These are phyloP conservation scores for Peronosclerospora sorghi DNA, from an alignment of 352 stramenopile species.

Conservation along the genomic window DNA sequence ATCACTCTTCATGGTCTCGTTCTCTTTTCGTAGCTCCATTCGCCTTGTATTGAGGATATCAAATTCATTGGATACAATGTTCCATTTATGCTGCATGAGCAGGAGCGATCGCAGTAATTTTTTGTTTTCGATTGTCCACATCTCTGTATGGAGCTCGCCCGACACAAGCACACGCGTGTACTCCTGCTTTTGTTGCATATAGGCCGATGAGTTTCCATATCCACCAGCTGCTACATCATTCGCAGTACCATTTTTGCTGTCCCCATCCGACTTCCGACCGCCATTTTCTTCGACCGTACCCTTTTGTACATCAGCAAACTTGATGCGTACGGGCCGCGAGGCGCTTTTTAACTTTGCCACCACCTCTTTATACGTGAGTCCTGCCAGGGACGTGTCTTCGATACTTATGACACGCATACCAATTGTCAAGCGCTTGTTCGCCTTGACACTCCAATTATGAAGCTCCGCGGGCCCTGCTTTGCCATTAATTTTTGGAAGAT, in stretches of 20 bases:
- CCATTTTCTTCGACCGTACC: constrained; percentile 61
- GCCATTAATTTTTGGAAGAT: constrained; percentile 78
- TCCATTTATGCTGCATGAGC: constrained; percentile 57
- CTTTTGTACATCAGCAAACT: constrained; percentile 73
- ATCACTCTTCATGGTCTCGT: constrained; percentile 56
- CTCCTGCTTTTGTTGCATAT: constrained; percentile 70
- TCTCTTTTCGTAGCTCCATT: constrained; percentile 58
- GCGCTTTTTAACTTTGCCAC: constrained; percentile 67
- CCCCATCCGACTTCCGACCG: constrained; percentile 33
- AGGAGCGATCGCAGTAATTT: constrained; percentile 52
- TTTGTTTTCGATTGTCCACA: constrained; percentile 80
- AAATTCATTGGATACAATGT: constrained; percentile 57
- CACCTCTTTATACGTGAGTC: constrained; percentile 75
- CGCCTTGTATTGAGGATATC: constrained; percentile 49
- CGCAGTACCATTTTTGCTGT: constrained; percentile 5
- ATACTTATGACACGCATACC: constrained; percentile 80
- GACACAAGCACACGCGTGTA: constrained; percentile 72
- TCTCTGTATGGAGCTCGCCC: constrained; percentile 72
- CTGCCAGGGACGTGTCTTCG: constrained; percentile 51
- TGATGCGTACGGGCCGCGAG: constrained; percentile 59
- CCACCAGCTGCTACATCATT: constrained; percentile 6
- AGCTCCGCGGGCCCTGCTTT: constrained; percentile 77
- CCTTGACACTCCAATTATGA: constrained; percentile 85
- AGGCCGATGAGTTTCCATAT: constrained; percentile 39
- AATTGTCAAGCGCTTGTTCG: constrained; percentile 66